Evolutionary conservation across 768 basidiomycete genomes (phyloP), one percentile per base, ranked within the genome.

Genomic region (Udeniomyces megalosporus): DNA sequence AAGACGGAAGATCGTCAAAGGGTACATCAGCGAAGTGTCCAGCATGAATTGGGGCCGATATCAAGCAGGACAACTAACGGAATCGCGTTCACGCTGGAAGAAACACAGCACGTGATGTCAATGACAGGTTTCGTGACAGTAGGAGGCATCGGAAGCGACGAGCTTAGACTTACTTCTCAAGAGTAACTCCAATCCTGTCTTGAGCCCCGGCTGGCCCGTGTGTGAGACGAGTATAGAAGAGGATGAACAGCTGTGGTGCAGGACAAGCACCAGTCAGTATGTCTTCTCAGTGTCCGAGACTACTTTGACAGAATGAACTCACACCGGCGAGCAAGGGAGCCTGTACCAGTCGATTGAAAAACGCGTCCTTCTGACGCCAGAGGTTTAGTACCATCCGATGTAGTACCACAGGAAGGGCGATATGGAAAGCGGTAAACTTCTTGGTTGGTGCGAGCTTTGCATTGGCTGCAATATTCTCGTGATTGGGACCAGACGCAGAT

Each of bases 151-250:
- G n/a, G n/a, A n/a, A n/a, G n/a, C n/a, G n/a, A n/a, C n/a, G n/a
- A n/a, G n/a, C n/a, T n/a, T n/a, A n/a, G n/a, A n/a, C n/a, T n/a
- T n/a, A n/a, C n/a, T 64, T 69, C 61, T 72, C 72, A 32, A 72
- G 64, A 8, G 70, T 71, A 28, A 73, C 58, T 28, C 62, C 76
- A 22, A 77, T 76, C 6, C 75, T 71, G 67, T 77, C 74, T 60
- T 77, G 76, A 1, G 75, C 75, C 28, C 72, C 74, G 22, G 73
- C 66, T 0, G 75, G 74, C 3, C 75, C 76, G 45, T 71, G 68
- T 2, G 45, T 69, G 26, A 77, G 68, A 4, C 75, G 69, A 38
- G 72, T 71, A 65, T 73, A 76, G 67, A 75, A 76, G 20, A 76
- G 64, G 22, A 74, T 69, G 65, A 76, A 74, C 20, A 53, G 51